phyloP scores from a whole-genome alignment of 345 rosid species.

The Sisymbrium irio region DNA sequence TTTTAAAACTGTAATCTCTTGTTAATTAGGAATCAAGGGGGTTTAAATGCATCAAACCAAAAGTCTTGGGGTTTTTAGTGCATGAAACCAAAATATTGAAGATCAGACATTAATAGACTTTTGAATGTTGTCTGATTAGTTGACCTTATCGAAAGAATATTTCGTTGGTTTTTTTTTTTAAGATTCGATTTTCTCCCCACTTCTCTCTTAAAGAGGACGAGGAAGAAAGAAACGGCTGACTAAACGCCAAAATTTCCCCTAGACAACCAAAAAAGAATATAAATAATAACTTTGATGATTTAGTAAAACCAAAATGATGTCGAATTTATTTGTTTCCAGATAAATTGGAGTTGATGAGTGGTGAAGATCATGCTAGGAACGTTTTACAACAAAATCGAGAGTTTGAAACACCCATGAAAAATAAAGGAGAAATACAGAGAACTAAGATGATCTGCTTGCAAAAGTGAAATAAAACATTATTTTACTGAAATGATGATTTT shows the following conservation, averaged over 20 bases:
- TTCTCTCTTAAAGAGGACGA: no score
- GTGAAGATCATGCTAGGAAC: neutral
- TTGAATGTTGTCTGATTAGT: neutral
- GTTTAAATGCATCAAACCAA: slow-evolving; percentile 6
- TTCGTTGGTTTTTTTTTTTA: neutral
- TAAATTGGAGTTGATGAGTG: neutral
- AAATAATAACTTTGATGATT: neutral
- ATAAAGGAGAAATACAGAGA: neutral
- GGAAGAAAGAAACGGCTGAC: neutral
- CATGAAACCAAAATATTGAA: neutral
- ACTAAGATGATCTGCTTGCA: neutral
- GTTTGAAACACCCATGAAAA: neutral
- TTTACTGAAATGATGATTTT: neutral
- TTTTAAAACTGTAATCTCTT: neutral
- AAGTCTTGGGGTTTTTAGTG: neutral
- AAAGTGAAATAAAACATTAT: neutral
- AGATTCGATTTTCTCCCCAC: neutral
- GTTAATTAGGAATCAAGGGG: slow-evolving; percentile 10
- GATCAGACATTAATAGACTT: neutral
- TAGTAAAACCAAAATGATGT: neutral
- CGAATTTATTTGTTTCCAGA: neutral
- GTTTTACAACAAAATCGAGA: neutral
- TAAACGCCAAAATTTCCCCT: neutral
- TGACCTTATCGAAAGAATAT: slow-evolving; percentile 9
- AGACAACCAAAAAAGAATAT: neutral